A percentile compares a stretch with the other conserved stretches of the same genome.
These are phyloP conservation scores for Rosa rugosa DNA, from an alignment of 306 rosid genomes.

Conservation along the genomic window DNA sequence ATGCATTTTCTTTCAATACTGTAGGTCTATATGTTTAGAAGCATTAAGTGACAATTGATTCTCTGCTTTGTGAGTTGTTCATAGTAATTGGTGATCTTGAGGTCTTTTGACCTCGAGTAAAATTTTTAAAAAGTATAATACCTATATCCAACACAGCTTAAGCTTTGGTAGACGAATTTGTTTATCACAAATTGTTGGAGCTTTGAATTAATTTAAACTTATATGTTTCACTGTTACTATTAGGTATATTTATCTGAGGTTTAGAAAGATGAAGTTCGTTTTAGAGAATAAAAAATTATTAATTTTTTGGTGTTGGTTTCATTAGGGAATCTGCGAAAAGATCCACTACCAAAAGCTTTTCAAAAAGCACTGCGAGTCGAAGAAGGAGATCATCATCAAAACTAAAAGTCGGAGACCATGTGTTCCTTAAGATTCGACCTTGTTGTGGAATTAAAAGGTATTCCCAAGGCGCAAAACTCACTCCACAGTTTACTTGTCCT, in stretches of 20 bases:
- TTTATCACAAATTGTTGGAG: background rate
- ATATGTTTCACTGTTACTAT: background rate
- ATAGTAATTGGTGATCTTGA: background rate
- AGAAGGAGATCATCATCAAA: background rate
- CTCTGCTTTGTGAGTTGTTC: background rate
- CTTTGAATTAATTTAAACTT: background rate
- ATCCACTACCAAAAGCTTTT: background rate
- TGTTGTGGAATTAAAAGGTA: background rate
- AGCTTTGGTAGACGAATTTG: background rate
- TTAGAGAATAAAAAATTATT: too few species aligned
- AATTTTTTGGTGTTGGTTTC: background rate
- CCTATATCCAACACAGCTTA: background rate
- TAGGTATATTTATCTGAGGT: background rate
- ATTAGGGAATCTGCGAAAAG: background rate
- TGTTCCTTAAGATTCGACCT: background rate
- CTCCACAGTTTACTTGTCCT: background rate
- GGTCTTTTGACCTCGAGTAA: background rate
- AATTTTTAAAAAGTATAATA: background rate
- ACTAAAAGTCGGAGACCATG: background rate
- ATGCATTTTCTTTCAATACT: background rate
- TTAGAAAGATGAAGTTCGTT: background rate
- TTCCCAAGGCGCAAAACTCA: background rate
- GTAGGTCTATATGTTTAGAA: too few species aligned
- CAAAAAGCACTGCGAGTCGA: background rate
- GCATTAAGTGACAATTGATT: too few species aligned